These are phyloP conservation scores for Kwoniella bestiolae DNA, from an alignment of 768 basidiomycete species.

Conservation along the genomic window DNA sequence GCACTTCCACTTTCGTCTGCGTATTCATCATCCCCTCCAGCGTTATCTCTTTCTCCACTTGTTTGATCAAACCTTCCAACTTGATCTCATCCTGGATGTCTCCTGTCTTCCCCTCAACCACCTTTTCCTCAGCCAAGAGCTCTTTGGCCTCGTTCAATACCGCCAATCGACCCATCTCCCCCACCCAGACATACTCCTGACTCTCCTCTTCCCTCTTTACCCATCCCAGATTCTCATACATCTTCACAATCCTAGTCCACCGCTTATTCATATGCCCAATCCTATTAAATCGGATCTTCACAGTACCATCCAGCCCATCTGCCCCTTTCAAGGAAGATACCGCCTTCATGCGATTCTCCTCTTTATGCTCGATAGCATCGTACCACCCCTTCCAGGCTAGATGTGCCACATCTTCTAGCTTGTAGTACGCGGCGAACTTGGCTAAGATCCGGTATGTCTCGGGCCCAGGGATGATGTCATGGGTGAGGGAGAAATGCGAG, in stretches of 20 bases:
- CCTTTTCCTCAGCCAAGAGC: not conserved
- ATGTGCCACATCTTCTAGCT: not conserved
- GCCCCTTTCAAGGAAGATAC: too few relatives aligned
- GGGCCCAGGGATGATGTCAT: conserved; percentile 9
- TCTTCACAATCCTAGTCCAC: conserved; percentile 69
- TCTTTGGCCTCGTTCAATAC: too few relatives aligned
- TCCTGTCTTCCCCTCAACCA: not conserved
- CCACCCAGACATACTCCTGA: conserved; percentile 2
- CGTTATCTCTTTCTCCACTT: not conserved
- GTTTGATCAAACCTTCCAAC: not conserved
- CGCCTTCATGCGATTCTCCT: too few relatives aligned
- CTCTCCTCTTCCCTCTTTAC: conserved; percentile 62
- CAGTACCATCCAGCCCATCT: too few relatives aligned
- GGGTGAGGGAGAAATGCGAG: conserved; percentile 6
- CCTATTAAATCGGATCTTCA: conserved; percentile 6
- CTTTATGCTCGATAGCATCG: conserved; percentile 2
- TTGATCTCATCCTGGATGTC: not conserved
- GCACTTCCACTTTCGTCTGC: not conserved
- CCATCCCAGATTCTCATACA: conserved; percentile 74
- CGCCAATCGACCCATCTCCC: conserved; percentile 8
- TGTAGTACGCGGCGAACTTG: not conserved
- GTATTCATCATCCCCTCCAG: too few relatives aligned
- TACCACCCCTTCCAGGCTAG: conserved; percentile 22
- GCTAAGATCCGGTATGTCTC: conserved; percentile 19
- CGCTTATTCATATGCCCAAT: conserved; percentile 17